Base-by-base conservation (phyloP, 1,139 yeast genomes). In the Groenewaldozyma auringiensis region DNA sequence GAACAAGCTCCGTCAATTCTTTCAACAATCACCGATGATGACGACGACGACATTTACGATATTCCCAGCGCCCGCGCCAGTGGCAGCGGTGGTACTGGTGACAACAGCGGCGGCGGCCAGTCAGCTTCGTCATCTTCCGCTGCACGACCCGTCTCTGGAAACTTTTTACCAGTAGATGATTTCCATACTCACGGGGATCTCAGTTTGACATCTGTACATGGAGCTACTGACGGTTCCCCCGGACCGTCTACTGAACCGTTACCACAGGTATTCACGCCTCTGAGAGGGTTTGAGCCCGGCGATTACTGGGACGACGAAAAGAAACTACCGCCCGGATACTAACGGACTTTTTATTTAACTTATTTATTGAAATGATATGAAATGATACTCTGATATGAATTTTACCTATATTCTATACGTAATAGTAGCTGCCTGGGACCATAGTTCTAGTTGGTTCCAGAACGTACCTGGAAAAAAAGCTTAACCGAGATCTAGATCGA, bases 261-360 rank as follows among this genome's bases (percentile, higher is more conserved):
- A 4, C 56, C 56, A 14, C 46, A 49, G 25, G 45, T 43, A n/a
- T 52, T 50, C 32, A 35, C 46, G 21, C 52, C 53, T 16, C 40
- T 56, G 11, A 60, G 62, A 4, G 63, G 65, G 9, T 62, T 61
- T 44, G 51, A 53, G 18, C 53, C 56, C 4, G 63, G 60, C n/a
- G 65, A 62, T 39, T 62, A 62, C 50, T 58, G 59, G 57, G 64
- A 62, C 46, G 64, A 61, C 29, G 60, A 62, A 40, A 20, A 20
- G 20, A 6, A 6, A 25, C 29, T 6, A 25, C 29, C 29, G 11
- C 29, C 29, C 6, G 29, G 11, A 25, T 25, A 25, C 11, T 25
- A 25, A 11, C 29, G 11, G 6, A 25, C 11, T 8, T n/a, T n/a
- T n/a, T n/a, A n/a, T n/a, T n/a, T n/a, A n/a, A n/a, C n/a, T n/a